Conservation (phyloP, 257 asterid genomes). For the Gentiana straminea region DNA sequence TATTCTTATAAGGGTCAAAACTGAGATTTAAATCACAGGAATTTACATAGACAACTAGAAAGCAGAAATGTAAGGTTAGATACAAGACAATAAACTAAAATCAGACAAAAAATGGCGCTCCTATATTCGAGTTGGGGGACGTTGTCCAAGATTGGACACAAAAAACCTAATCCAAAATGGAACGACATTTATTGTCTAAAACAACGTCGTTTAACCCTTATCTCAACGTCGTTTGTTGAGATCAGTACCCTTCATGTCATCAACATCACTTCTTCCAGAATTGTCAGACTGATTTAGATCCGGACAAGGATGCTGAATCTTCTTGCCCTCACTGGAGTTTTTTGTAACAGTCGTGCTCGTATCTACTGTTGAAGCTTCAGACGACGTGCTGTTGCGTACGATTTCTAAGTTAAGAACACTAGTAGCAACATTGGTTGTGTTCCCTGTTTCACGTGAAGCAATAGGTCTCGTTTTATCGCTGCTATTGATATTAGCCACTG, state of each 20-base stretch:
- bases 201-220: too few relatives aligned
- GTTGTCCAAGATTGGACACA: too few relatives aligned
- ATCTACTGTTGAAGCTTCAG: slow-evolving; percentile 18
- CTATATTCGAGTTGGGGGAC: too few relatives aligned
- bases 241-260: slow-evolving; percentile 9
- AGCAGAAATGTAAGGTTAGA: too few relatives aligned
- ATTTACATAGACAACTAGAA: too few relatives aligned
- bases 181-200: neutral
- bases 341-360: slow-evolving; percentile 17
- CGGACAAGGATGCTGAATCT: slow-evolving; percentile 12
- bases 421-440: slow-evolving; percentile 5
- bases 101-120: neutral
- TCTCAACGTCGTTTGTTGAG: too few relatives aligned
- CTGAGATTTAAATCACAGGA: too few relatives aligned
- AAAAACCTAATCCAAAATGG: too few relatives aligned
- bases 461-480: slow-evolving; percentile 4
- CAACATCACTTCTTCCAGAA: slow-evolving; percentile 10
- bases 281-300: slow-evolving; percentile 12
- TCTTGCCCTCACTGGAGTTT: slow-evolving; percentile 19
- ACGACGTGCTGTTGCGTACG: neutral
- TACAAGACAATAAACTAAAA: too few relatives aligned
- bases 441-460: slow-evolving; percentile 21
- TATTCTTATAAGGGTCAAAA: too few relatives aligned
- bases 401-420: slow-evolving; percentile 16
- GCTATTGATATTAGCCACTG: slow-evolving; percentile 14